Evolutionary conservation across 805 yeast species (phyloP).

Genomic region (Suhomyces xylopsoci): DNA sequence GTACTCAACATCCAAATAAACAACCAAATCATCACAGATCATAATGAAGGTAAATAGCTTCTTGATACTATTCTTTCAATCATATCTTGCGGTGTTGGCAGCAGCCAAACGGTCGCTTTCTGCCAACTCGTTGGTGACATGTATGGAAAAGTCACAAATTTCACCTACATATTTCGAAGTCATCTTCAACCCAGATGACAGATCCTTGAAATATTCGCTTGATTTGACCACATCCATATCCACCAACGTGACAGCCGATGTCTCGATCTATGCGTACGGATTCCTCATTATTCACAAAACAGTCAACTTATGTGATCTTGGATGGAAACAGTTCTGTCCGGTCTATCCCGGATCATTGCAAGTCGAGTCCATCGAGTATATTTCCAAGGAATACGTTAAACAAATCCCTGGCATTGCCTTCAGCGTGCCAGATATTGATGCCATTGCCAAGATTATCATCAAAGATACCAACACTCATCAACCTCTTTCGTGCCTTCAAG

Average conservation of each 20-base stretch:
- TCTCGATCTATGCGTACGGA: conserved; percentile 84
- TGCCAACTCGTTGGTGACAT: conserved; percentile 81
- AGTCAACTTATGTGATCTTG: conserved; percentile 61
- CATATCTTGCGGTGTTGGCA: not conserved
- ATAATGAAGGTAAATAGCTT: not conserved
- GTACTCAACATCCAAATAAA: not conserved
- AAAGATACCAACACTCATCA: conserved; percentile 39
- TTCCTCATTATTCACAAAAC: conserved; percentile 58
- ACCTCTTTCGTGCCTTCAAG: conserved; percentile 69
- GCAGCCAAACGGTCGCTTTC: conserved; percentile 26
- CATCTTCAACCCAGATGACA: conserved; percentile 66
- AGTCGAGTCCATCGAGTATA: conserved; percentile 65
- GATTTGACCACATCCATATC: conserved; percentile 66
- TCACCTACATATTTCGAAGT: conserved; percentile 76
- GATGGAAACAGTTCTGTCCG: conserved; percentile 90
- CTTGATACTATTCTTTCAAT: not conserved
- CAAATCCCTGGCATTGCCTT: conserved; percentile 83
- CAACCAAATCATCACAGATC: not conserved
- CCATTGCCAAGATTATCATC: conserved; percentile 59
- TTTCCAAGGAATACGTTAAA: conserved; percentile 46
- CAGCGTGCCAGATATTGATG: conserved; percentile 84
- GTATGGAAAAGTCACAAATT: conserved; percentile 74
- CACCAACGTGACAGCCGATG: conserved; percentile 64
- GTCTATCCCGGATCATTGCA: conserved; percentile 78
- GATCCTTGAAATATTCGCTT: conserved; percentile 64